phyloP scores from a whole-genome alignment of 2,329 filamentous ascomycete species.

The Sporothrix protearum region DNA sequence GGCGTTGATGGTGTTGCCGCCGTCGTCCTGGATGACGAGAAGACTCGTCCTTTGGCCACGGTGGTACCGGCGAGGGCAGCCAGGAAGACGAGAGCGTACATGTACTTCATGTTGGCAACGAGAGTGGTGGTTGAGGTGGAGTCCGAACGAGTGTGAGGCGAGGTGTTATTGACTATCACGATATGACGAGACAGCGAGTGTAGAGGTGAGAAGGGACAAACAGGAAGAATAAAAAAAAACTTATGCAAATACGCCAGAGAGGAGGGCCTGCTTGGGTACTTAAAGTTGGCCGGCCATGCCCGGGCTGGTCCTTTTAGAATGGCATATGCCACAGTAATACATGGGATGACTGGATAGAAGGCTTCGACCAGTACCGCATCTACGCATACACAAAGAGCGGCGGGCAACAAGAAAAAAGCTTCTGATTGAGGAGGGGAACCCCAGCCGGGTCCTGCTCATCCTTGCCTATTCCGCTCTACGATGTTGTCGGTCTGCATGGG shows the following conservation, averaged over 20 bases:
- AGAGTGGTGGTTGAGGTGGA: too few relatives aligned
- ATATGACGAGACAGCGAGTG: not conserved
- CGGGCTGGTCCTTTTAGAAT: not conserved
- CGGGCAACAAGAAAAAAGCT: slow-evolving; percentile 8
- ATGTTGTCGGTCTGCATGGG: not conserved
- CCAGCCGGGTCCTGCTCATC: not conserved
- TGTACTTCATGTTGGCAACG: slow-evolving; percentile 5
- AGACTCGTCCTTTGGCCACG: not conserved
- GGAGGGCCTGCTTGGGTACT: slow-evolving; percentile 11
- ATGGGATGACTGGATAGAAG: not conserved
- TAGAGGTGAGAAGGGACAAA: not conserved
- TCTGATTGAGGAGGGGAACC: not conserved
- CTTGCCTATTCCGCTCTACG: not conserved
- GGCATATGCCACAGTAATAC: not conserved
- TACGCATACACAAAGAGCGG: not conserved
- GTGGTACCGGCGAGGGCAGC: not conserved
- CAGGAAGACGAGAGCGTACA: not conserved
- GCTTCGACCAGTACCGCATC: not conserved
- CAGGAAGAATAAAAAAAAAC: not conserved
- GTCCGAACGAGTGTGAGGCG: slow-evolving; percentile 1
- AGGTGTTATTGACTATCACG: not conserved
- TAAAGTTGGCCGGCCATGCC: slow-evolving; percentile 3
- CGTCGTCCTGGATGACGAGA: slow-evolving; percentile 17
- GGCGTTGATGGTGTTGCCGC: slow-evolving; percentile 38
- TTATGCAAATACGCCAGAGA: not conserved